These are phyloP conservation scores for Cyclostephanos tholiformis DNA, from an alignment of 108 stramenopile species.

Conservation along the genomic window DNA sequence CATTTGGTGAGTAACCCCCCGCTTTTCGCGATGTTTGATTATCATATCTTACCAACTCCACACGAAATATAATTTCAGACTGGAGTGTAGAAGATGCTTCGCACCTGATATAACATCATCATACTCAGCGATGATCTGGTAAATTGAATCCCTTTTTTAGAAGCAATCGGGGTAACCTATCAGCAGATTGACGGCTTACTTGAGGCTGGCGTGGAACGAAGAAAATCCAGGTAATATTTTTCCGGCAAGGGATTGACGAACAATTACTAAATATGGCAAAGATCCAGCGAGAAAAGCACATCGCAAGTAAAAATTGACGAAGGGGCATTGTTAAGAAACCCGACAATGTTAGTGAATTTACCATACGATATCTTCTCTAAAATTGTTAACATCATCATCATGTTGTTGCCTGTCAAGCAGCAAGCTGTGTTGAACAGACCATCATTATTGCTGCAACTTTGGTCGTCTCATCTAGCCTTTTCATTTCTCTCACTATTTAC, in stretches of 20 bases:
- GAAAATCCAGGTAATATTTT: no score
- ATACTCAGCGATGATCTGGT: not conserved
- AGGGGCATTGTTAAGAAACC: no score
- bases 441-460: not conserved
- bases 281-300: no score
- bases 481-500: not conserved
- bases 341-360: not conserved
- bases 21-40: not conserved
- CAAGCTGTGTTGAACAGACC: not conserved
- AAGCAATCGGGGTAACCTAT: no score
- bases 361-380: not conserved
- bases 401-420: not conserved
- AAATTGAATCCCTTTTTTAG: not conserved
- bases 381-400: not conserved
- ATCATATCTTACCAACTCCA: not conserved
- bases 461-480: not conserved
- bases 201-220: no score
- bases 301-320: no score
- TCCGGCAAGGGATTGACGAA: not conserved
- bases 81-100: slow-evolving; percentile 43
- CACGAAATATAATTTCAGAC: not conserved
- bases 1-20: slow-evolving; percentile 19
- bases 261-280: not conserved
- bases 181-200: no score
- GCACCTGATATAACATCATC: slow-evolving; percentile 28